Evolutionary conservation across 306 rosid species (phyloP).

Genomic region (Fagus crenata): DNA sequence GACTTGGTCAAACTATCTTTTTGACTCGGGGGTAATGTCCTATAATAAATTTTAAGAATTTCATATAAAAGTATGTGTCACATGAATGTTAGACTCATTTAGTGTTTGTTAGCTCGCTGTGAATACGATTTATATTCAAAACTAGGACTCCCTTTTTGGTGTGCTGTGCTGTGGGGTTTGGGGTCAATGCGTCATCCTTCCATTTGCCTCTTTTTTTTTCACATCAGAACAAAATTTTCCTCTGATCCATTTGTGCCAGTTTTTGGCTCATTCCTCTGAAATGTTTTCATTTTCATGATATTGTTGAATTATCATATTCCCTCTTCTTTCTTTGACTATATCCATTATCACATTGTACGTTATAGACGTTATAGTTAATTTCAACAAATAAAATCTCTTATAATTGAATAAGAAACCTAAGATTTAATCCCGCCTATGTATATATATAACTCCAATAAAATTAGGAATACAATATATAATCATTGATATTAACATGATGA

Average conservation of each 20-base stretch:
- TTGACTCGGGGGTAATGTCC: slow-evolving; percentile 17
- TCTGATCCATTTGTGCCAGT: background rate
- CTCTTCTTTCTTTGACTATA: background rate
- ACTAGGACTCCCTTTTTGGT: background rate
- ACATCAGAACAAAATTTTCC: slow-evolving; percentile 16
- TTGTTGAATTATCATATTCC: background rate
- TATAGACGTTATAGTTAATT: too few relatives aligned
- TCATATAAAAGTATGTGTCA: background rate
- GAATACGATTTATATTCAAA: background rate
- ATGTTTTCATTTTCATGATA: background rate
- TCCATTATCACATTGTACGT: too few relatives aligned
- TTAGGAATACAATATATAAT: too few relatives aligned
- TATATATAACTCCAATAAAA: too few relatives aligned
- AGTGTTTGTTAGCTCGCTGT: slow-evolving; percentile 1
- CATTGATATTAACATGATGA: too few relatives aligned
- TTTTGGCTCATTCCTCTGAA: background rate
- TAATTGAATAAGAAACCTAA: too few relatives aligned
- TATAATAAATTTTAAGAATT: background rate
- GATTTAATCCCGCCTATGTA: background rate
- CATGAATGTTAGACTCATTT: background rate
- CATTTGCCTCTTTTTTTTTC: slow-evolving; percentile 20
- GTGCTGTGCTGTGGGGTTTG: background rate
- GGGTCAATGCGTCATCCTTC: slow-evolving; percentile 17
- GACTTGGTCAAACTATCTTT: slow-evolving; percentile 31
- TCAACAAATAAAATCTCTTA: too few relatives aligned